A percentile compares a stretch with the other conserved stretches of the same genome.
phyloP scores from a whole-genome alignment of 345 rosid species.

The Citrus unshiu region DNA sequence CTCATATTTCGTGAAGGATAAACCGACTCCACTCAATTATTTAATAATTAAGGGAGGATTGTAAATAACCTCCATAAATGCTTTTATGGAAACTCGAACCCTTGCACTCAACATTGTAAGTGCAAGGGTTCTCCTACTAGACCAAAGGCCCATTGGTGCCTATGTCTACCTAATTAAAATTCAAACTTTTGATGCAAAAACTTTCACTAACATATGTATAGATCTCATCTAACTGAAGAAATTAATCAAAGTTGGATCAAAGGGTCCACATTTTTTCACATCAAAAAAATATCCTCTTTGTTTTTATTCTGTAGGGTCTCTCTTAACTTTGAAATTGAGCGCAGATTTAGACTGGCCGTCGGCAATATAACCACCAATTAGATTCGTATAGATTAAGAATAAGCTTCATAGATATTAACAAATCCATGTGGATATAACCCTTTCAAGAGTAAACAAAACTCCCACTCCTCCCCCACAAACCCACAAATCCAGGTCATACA shows the following conservation, averaged over 20 bases:
- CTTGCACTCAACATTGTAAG: too few species aligned
- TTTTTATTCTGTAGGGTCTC: background rate
- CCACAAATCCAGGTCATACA: too few species aligned
- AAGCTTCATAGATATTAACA: background rate
- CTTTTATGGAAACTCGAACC: accelerated
- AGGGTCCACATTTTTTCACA: background rate
- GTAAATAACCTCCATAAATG: too few species aligned
- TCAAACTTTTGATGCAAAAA: background rate
- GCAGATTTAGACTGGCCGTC: background rate
- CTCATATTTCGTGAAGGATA: too few species aligned
- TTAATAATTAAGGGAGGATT: too few species aligned
- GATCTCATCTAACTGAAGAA: background rate
- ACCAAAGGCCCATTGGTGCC: background rate
- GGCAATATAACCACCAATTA: background rate
- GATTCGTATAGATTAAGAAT: too few species aligned
- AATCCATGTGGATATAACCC: background rate
- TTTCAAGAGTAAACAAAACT: too few species aligned
- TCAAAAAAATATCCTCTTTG: too few species aligned
- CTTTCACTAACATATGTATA: background rate
- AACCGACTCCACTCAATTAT: accelerated
- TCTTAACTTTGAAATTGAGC: background rate
- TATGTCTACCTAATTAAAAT: background rate
- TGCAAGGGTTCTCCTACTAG: accelerated
- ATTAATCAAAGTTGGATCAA: background rate
- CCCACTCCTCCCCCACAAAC: too few species aligned